Evolutionary conservation across 805 yeast genomes (phyloP), one percentile per base, ranked within the genome.

Genomic region (Saturnispora zaruensis): DNA sequence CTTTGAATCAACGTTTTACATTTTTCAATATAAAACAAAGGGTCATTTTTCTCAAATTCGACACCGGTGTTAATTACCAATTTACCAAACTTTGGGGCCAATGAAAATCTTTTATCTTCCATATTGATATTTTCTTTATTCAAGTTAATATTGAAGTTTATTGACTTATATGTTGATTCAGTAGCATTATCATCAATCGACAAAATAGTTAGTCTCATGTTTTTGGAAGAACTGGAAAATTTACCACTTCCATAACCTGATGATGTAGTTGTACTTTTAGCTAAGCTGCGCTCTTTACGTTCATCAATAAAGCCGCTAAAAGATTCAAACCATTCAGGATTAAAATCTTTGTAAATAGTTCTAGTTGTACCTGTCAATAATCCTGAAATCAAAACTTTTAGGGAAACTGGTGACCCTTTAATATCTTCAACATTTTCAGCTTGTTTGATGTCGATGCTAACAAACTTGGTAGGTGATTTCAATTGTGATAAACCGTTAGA

Each of bases 241-340:
- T 18, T 20, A 11, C 40, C 14, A 13, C 11, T 14, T 44, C 38
- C 25, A 57, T 42, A 23, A 30, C 9, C 3, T 26, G 21, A 6
- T 25, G 20, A 23, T 21, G 16, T 37, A 13, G 46, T 45, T 7
- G 13, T n/a, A 20, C 21, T 44, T 26, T 34, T 50, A 1, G 38
- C 36, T 16, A 14, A 28, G 20, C 36, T 28, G 18, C 14, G 16
- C 26, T 20, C 13, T 51, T 50, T 13, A 43, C 20, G 55, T n/a
- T 46, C 49, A 16, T 51, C 45, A 6, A 58, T 53, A 36, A 53
- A 50, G 3, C 54, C 51, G 62, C 88, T 96, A 62, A 88, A 87
- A 50, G 84, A 86, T 67, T 90, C 96, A 58, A 87, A 86, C 95
- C 95, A 91, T 14, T 75, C 77, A 0, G 97, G 96, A 57, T 81